Evolutionary conservation across 306 rosid genomes (phyloP), one percentile per base, ranked within the genome.

Genomic region (Phaseolus lunatus): DNA sequence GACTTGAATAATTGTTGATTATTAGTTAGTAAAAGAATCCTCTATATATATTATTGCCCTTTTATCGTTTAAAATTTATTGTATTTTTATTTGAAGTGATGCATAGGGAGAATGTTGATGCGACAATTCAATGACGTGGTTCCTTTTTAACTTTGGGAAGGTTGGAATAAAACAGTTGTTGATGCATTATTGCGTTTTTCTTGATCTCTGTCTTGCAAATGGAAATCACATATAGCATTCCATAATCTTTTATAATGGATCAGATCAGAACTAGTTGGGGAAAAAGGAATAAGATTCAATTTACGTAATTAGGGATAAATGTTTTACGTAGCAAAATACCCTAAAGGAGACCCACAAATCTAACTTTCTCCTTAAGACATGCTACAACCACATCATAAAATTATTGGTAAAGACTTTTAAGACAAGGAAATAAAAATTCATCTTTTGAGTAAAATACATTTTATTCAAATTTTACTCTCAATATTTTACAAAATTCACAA

Each of bases 161-260:
- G 70, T 64, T 64, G n/a, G n/a, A 37, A 35, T 64, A 37, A 37
- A 18, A 10, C 45, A 64, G 35, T 18, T n/a, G 7, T 64, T 2
- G 49, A 64, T 64, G 70, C 49, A 64, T 64, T 64, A 37, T 64
- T 64, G 49, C 27, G 26, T 37, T 64, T 37, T 64, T 24, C 26
- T 10, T 18, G 9, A 18, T 64, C 70, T 37, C 2, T 37, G 39
- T 37, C 70, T 18, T 19, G 11, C 13, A 29, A 61, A 61, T 39
- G 31, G 52, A 39, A 18, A 41, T 66, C 71, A 66, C 33, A 41
- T 66, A 4, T 9, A 39, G 52, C 26, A 66, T 66, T 66, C 52
- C 71, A 66, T 66, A 39, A 39, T 66, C 52, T 41, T 41, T 61
- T 29, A 31, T 31, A 8, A 61, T 16, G 27, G 14, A 33, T 63